Percentiles rank a stretch among this genome's conserved stretches.
These are phyloP conservation scores for Neurospora sp. DNA, from an alignment of 495 filamentous ascomycete species.

Conservation along the genomic window DNA sequence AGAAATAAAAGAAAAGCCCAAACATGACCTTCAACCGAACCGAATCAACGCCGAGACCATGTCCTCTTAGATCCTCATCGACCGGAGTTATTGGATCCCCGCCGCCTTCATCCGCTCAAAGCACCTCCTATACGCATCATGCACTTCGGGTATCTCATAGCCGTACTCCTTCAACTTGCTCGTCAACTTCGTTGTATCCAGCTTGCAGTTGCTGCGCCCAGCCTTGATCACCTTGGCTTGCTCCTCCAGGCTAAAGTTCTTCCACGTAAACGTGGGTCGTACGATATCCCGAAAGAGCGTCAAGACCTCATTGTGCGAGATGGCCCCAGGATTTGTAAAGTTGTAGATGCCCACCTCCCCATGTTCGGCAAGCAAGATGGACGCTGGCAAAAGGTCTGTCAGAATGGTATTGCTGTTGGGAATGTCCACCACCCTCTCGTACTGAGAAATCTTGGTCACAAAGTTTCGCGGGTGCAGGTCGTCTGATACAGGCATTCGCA, in stretches of 20 bases:
- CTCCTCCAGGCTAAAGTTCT: constrained; percentile 56
- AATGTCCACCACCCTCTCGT: constrained; percentile 53
- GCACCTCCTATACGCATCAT: constrained; percentile 49
- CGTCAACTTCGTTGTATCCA: constrained; percentile 51
- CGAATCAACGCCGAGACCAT: not conserved
- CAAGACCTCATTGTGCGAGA: constrained; percentile 58
- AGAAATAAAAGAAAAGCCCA: not conserved
- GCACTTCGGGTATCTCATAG: constrained; percentile 49
- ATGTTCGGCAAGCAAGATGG: constrained; percentile 49
- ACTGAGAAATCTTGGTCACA: constrained; percentile 57
- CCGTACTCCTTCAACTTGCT: constrained; percentile 50
- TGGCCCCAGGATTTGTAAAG: constrained; percentile 58
- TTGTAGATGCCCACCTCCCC: constrained; percentile 54
- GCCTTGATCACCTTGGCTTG: constrained; percentile 59
- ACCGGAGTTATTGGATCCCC: constrained; percentile 30
- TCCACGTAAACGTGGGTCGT: constrained; percentile 50
- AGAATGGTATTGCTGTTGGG: constrained; percentile 60
- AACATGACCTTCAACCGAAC: not conserved
- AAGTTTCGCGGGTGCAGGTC: constrained; percentile 57
- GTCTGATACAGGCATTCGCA: constrained; percentile 61
- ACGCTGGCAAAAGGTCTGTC: constrained; percentile 50
- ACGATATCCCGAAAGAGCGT: constrained; percentile 51
- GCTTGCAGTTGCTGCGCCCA: constrained; percentile 52
- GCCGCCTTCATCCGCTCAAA: constrained; percentile 56
- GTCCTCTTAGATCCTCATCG: not conserved